Base-by-base conservation (phyloP, 2,329 filamentous ascomycete genomes). In the Apiospora sp. region DNA sequence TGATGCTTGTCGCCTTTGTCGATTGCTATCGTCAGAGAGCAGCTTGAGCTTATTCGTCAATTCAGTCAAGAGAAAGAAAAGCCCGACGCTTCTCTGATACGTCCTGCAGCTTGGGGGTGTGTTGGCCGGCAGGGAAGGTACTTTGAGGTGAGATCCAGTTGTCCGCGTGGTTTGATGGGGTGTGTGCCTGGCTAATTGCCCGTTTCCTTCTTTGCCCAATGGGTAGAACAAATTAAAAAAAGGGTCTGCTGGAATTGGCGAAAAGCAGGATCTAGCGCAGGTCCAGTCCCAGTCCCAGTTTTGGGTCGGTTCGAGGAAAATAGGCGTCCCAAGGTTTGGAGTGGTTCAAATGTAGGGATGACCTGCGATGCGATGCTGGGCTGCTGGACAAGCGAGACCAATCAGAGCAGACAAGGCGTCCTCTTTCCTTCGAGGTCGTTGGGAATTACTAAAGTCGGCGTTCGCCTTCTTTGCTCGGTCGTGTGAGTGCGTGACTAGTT, bases 291-390 rank as follows among this genome's bases (percentile, higher is more conserved):
- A 30, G 58, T 41, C 34, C 58, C 58, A 64, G 58, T 64, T 64
- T 64, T 64, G 58, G 58, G 58, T 64, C 58, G 34, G 58, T 64
- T 64, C 58, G 58, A 64, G 58, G 34, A 64, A 64, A 64, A 64
- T 64, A 64, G 58, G 30, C 58, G 30, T 64, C 34, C 58, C 58
- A 37, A 37, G 30, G 34, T 64, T 51, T 64, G 58, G 34, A 64
- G 58, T 37, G 58, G 34, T 64, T 41, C 12, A 41, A 61, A 64
- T 48, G 58, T 64, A 64, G 58, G 34, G 58, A 64, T 64, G 54
- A 13, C 14, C 14, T 41, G 58, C 58, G 58, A n/a, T 24, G 58
- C 58, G 34, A 64, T 64, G 27, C 27, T 41, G 37, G 37, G 54
- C 34, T 61, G 54, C 54, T 34, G 27, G 14, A 10, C 34, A 64